Evolutionary conservation across 176 grass and related monocot genomes (phyloP), one percentile per base, ranked within the genome.

Genomic region (Pontederia crassipes): DNA sequence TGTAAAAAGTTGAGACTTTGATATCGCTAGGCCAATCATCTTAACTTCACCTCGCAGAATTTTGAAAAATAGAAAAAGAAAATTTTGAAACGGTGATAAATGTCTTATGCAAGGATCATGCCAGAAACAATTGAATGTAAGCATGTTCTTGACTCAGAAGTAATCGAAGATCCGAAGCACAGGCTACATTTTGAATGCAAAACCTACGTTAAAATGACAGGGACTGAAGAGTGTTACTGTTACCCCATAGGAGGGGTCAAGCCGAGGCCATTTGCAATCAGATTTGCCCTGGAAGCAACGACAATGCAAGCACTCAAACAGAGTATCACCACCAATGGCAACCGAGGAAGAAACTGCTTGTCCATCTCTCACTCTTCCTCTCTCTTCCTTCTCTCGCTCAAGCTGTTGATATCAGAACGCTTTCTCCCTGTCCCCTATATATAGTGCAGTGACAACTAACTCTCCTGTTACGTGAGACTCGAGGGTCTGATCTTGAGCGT

Each of bases 211-310:
- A 15, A 55, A 8, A 20, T 48, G 64, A 79, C 10, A 57, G 59
- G 58, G 12, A 59, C 62, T 16, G 48, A 53, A 70, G 29, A 69
- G 52, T 27, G 17, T 27, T n/a, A 52, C 0, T 16, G 52, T 75
- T 75, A 90, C 87, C 87, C 87, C 87, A 90, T 90, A 80, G 85
- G 87, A 20, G 86, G 86, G 47, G 87, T 90, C 55, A 54, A 78
- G 17, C 72, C 82, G 57, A 90, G 87, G 32, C 87, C 82, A 55
- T 90, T 86, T 28, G 26, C 66, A 26, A 79, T 1, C 13, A 79
- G 59, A 18, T 46, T 53, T 53, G 60, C 48, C 46, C 75, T 70
- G 9, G 4, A 51, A 32, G 35, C 56, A 14, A 9, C 1, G 27
- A 0, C 26, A 55, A 55, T 13, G 14, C 52, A 55, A 8, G 52